Evolutionary conservation across 352 stramenopile genomes (phyloP), one percentile per base, ranked within the genome.

Genomic region (Phytopythium oedochilum): DNA sequence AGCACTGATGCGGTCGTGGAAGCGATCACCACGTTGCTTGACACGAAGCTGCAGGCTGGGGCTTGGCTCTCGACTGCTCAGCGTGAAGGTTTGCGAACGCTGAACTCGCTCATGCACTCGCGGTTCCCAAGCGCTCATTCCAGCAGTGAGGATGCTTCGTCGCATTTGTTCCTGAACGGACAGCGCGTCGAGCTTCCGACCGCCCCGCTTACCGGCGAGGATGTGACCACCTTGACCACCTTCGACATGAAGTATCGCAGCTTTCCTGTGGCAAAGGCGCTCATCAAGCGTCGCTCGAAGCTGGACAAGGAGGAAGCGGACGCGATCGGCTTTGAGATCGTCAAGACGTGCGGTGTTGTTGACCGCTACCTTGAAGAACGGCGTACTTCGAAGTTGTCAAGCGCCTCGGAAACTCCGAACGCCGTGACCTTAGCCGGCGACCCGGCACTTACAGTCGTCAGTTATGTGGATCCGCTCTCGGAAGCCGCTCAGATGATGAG

Each of bases 401-500:
- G 78, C 18, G 61, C 66, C 29, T 59, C 64, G 8, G 77, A 71
- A 15, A 70, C 68, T 10, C 57, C 81, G n/a, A 75, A 71, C 32
- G 59, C 40, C 18, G 58, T 75, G 50, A 68, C 51, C 6, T 53
- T 88, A 8, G 40, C 60, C 6, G 79, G 77, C 15, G 71, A 88
- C 25, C 60, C 70, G 25, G 73, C 71, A 4, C 62, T 97, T 23
- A 55, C 71, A 11, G 77, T 97, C 10, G 60, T 70, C 38, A 88
- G 86, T 0, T 86, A 97, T 42, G 53, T 98, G 22, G 92, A 98
- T 46, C 95, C 95, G 5, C 66, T 98, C 17, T 94, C 87, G 0
- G 78, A 95, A 39, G 79, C 87, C 11, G 83, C 88, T 42, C 95
- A 98, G 56, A 73, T 90, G 32, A 91, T 92, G 34, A 92, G 88